Conservation (phyloP, 208 protist genomes). For the Acanthamoeba triangularis region DNA sequence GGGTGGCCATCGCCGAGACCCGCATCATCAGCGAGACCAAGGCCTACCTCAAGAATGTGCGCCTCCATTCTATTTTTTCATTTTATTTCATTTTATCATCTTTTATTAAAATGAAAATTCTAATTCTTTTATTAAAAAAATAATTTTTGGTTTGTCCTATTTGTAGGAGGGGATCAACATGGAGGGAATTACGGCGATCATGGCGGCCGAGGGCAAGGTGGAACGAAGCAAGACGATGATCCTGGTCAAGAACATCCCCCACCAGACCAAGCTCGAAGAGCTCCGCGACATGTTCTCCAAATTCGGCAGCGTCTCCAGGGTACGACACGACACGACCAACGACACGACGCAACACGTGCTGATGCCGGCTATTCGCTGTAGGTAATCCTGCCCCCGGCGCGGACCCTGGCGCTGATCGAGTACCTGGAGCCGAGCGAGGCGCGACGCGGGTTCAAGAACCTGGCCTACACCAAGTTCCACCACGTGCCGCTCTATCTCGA, state of each 20-base stretch:
- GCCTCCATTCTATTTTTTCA: neutral
- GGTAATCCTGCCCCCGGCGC: slow-evolving; percentile 88
- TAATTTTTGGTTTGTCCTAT: neutral
- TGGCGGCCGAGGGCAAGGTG: slow-evolving; percentile 36
- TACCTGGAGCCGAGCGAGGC: slow-evolving; percentile 92
- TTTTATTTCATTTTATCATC: neutral
- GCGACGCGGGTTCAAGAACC: slow-evolving; percentile 94
- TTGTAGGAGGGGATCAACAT: slow-evolving; percentile 74
- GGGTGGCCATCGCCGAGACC: slow-evolving; percentile 92
- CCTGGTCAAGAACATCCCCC: slow-evolving; percentile 93
- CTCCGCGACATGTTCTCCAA: slow-evolving; percentile 86
- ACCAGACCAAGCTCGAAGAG: slow-evolving; percentile 80
- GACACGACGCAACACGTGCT: neutral
- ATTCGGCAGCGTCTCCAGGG: slow-evolving; percentile 80
- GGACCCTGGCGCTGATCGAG: slow-evolving; percentile 91
- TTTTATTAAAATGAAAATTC: neutral
- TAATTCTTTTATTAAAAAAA: neutral
- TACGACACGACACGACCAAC: slow-evolving; percentile 50
- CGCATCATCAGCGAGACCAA: slow-evolving; percentile 91
- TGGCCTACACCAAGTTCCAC: slow-evolving; percentile 97
- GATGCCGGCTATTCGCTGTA: neutral
- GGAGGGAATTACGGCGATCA: slow-evolving; percentile 72
- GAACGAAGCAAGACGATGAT: slow-evolving; percentile 87
- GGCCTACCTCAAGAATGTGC: slow-evolving; percentile 84
- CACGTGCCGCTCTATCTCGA: slow-evolving; percentile 98